A percentile compares a stretch with the other conserved stretches of the same genome.
phyloP scores from a whole-genome alignment of 2,329 filamentous ascomycete genomes.

The Colletotrichum eleusines region DNA sequence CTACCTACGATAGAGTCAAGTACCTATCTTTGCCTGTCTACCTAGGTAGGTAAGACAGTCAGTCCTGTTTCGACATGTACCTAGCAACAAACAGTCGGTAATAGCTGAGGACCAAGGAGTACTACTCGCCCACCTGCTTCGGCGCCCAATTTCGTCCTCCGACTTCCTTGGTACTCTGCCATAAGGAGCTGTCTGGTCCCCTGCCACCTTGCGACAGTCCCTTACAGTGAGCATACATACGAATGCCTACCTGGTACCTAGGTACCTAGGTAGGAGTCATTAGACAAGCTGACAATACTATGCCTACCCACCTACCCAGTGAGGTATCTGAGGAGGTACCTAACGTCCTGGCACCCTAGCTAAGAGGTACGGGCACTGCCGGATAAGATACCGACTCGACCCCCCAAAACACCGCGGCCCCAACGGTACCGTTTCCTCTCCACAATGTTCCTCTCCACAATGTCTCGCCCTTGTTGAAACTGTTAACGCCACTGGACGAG shows the following conservation, averaged over 20 bases:
- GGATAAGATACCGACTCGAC: conserved; percentile 29
- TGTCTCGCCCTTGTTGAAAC: conserved; percentile 39
- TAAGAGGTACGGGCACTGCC: conserved; percentile 26
- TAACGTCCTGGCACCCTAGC: neutral
- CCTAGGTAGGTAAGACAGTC: too few relatives aligned
- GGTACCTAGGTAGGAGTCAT: too few relatives aligned
- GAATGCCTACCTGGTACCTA: too few relatives aligned
- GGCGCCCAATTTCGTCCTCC: conserved; percentile 10
- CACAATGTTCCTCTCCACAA: conserved; percentile 38
- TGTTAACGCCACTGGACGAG: conserved; percentile 32
- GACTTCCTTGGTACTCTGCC: neutral
- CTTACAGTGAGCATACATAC: neutral
- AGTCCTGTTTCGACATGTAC: too few relatives aligned
- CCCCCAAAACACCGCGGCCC: conserved; percentile 29
- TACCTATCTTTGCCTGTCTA: too few relatives aligned
- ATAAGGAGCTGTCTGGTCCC: conserved; percentile 8
- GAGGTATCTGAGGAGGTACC: neutral
- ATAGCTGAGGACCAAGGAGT: neutral
- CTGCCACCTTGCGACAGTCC: neutral
- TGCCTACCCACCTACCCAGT: too few relatives aligned
- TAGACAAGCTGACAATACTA: too few relatives aligned
- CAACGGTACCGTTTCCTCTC: conserved; percentile 40
- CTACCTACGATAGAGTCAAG: conserved; percentile 5
- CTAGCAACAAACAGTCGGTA: neutral
- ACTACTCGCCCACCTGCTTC: conserved; percentile 25